Base-by-base conservation (phyloP, 768 basidiomycete species). In the Boletellus emodensis region DNA sequence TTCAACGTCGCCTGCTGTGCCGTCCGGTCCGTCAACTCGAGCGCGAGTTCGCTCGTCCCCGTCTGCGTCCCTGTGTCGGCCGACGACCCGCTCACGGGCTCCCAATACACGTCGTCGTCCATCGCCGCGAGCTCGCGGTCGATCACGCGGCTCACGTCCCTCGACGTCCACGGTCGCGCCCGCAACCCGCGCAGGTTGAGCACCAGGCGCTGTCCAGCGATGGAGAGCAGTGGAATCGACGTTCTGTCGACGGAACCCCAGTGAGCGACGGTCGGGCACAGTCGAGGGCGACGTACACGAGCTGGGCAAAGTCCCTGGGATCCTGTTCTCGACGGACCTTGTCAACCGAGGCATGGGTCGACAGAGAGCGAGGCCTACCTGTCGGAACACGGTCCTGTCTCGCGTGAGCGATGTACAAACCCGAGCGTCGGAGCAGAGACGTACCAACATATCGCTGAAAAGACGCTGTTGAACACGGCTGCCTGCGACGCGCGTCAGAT, bases 121-220 rank as follows among this genome's bases (percentile, higher is more conserved):
- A 52, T 41, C 3, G 32, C 54, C 0, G 46, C 54, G 15, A 55
- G 49, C 26, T 55, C 43, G 12, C 26, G 46, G 8, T 55, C 44
- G 12, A 57, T 47, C 32, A 55, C 37, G 14, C 44, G 36, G 15
- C 53, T 51, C 44, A 57, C 44, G 13, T 48, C 26, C 12, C 49
- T 41, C 11, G 39, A 20, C 32, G 56, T 55, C 37, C 37, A 47
- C 9, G 44, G 40, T 20, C 17, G 43, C 15, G 32, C 30, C 10
- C 32, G 47, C 13, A 58, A 32, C 2, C 49, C 37, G 3, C 58
- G 58, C 2, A 61, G 48, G 40, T 61, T 61, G 34, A 61, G 51
- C 17, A 61, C 51, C 35, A 61, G 51, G 10, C 60, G 50, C 17
- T 61, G 60, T 3, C 60, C 60, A 7, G 49, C 46, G 32, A 60